Evolutionary conservation across 441 rosid species (phyloP).

Genomic region (Hura crepitans): DNA sequence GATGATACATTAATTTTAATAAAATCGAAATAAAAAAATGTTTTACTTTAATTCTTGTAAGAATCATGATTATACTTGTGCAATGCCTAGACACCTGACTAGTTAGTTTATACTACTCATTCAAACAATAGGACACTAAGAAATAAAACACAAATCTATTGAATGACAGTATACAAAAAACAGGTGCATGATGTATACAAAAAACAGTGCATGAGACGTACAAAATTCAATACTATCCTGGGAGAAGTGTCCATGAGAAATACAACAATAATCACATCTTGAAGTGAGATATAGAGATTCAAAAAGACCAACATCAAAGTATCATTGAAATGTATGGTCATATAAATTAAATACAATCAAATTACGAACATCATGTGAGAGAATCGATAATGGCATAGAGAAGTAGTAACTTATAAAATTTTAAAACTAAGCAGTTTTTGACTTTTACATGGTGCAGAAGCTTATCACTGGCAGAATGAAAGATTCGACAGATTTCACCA

Average conservation of each 20-base stretch:
- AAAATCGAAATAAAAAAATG: no score
- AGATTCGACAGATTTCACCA: slow-evolving; percentile 78
- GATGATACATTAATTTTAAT: no score
- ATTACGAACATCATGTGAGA: neutral
- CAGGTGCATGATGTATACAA: no score
- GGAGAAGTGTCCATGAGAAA: neutral
- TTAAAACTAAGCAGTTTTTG: slow-evolving; percentile 16
- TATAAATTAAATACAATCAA: neutral
- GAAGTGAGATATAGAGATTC: neutral
- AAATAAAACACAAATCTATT: neutral
- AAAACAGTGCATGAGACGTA: no score
- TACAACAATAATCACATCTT: neutral
- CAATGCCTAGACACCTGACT: no score
- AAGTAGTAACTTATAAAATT: neutral
- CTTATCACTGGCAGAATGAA: slow-evolving; percentile 76
- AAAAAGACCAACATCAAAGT: neutral
- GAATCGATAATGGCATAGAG: neutral
- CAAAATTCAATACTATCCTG: no score
- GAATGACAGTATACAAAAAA: neutral
- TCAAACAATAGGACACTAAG: neutral
- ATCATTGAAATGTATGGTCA: neutral
- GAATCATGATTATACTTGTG: no score
- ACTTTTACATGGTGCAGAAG: slow-evolving; percentile 73
- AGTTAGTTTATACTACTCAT: no score
- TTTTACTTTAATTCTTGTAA: no score